Evolutionary conservation across 1,284 basidiomycete species (phyloP), one percentile per base, ranked within the genome.

Genomic region (Xerocomus amazonicus): DNA sequence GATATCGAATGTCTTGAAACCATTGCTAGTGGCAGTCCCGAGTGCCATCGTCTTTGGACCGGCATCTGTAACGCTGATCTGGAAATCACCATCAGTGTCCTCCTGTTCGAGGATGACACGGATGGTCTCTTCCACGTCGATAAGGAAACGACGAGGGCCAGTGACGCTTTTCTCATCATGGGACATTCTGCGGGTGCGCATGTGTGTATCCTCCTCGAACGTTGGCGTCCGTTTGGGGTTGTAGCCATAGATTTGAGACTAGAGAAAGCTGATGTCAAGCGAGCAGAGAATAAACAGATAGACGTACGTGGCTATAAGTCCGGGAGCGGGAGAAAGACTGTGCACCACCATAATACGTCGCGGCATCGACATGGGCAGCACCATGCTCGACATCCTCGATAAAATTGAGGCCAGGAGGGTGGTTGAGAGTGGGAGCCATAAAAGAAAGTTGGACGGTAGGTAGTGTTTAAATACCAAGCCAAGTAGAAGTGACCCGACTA

Each of bases 71-170:
- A 98, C 84, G 58, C 91, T 94, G 63, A 99, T 98, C 73, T 97
- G 88, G 67, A 95, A 94, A 71, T 99, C 93, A 42, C 90, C 90
- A 59, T 99, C 94, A 5, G 96, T 98, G 69, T 99, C 96, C 67
- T 99, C 96, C 67, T 99, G 97, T 68, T 97, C 93, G 31, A 99
- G 84, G 6, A 99, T 85, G 52, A 97, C 84, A 41, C 94, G 85
- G 68, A 99, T 94, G 29, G 96, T 99, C 72, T 97, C 94, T 63
- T 99, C 96, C n/a, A 99, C 96, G 62, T 98, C 96, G 54, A 99
- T 93, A 34, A 98, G 80, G 74, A 97, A 99, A 29, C 92, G 86
- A 39, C 93, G 78, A 17, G 87, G 85, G 0, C 73, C 79, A 2
- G 81, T 77, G n/a, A 81, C 76, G 52, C 77, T 78, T 69, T 88